Conservation (phyloP, 2,329 filamentous ascomycete genomes). For the Calycina herbarum region DNA sequence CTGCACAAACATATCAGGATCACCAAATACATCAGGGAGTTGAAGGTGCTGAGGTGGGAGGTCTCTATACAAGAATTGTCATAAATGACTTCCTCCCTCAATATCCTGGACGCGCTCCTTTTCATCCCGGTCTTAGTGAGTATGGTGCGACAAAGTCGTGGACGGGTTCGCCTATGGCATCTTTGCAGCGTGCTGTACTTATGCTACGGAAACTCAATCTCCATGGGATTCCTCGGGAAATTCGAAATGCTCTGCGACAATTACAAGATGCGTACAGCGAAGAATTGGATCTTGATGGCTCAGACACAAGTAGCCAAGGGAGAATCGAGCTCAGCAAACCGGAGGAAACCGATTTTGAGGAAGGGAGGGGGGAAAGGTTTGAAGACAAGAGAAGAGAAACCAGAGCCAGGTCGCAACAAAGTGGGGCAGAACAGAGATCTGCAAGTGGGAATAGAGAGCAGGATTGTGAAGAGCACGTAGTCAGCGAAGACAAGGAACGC, state of each 20-base stretch:
- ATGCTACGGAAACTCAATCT: conserved; percentile 27
- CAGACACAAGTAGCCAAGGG: conserved; percentile 24
- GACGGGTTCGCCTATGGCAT: conserved; percentile 15
- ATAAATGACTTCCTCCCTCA: too few species aligned
- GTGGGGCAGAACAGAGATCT: conserved; percentile 22
- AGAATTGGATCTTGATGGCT: conserved; percentile 26
- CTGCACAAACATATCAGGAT: too few species aligned
- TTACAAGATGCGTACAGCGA: conserved; percentile 28
- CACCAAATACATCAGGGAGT: too few species aligned
- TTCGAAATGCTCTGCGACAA: conserved; percentile 25
- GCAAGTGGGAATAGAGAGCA: conserved; percentile 22
- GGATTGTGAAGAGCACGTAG: conserved; percentile 22
- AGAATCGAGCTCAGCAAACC: conserved; percentile 19
- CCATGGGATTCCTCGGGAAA: conserved; percentile 22
- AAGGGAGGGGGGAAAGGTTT: conserved; percentile 15
- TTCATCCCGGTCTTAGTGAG: too few species aligned
- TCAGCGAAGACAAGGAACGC: conserved; percentile 18
- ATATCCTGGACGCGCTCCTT: too few species aligned
- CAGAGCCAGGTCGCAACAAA: conserved; percentile 18
- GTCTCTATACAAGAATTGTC: too few species aligned
- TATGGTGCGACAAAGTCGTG: too few species aligned
- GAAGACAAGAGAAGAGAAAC: conserved; percentile 20
- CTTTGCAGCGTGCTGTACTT: conserved; percentile 24
- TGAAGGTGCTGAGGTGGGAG: too few species aligned
- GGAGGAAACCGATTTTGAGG: conserved; percentile 20